Evolutionary conservation across 331 rosid genomes (phyloP).

Genomic region (Stylosanthes scabra): DNA sequence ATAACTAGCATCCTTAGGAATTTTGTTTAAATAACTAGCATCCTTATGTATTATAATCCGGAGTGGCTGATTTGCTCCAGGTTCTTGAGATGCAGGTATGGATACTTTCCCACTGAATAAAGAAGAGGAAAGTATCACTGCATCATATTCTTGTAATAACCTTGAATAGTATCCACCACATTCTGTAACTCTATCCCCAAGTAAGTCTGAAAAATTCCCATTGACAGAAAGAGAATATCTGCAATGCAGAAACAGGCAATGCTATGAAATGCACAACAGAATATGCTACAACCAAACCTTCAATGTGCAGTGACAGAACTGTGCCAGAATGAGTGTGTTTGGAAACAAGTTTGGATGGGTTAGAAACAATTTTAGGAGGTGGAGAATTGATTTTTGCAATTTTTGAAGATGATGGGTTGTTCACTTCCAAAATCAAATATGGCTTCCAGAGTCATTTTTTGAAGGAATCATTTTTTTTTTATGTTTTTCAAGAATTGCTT

Average conservation of each 20-base stretch:
- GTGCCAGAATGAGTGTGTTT: neutral
- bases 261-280: constrained; percentile 22
- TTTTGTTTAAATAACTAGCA: no score
- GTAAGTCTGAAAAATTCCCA: constrained; percentile 60
- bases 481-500: no score
- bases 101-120: constrained; percentile 42
- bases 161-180: constrained; percentile 81
- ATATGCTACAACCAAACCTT: constrained; percentile 20
- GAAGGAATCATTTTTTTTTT: no score
- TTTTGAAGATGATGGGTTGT: no score
- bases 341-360: no score
- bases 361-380: no score
- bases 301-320: constrained; percentile 7
- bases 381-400: no score
- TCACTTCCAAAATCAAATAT: no score
- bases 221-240: constrained; percentile 88
- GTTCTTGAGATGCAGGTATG: constrained; percentile 65
- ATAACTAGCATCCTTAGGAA: no score
- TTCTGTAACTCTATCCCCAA: constrained; percentile 65
- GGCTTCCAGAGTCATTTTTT: no score
- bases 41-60: constrained; percentile 50
- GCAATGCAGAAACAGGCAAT: no score
- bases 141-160: constrained; percentile 77
- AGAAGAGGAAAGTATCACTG: constrained; percentile 70
- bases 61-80: constrained; percentile 82